Evolutionary conservation across 176 grass and related monocot genomes (phyloP), one percentile per base, ranked within the genome.

Genomic region (Carex littledalei): DNA sequence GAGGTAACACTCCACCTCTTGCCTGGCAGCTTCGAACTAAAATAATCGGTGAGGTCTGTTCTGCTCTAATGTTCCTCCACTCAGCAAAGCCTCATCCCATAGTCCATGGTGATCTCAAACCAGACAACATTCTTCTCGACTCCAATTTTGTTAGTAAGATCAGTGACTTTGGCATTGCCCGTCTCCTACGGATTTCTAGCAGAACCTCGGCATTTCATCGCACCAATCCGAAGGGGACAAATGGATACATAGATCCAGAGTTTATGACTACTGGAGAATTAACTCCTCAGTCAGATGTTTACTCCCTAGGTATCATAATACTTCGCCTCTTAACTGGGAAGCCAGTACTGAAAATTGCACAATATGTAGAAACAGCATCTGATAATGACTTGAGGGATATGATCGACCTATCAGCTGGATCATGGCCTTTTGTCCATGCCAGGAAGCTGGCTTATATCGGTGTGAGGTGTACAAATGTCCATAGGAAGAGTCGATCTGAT

Each of bases 101-200:
- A 0, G 89, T 94, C 65, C 89, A 94, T 50, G 92, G 89, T 53
- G 87, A 94, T 32, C 78, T 91, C 21, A 94, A 91, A 83, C 89
- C 92, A 2, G 83, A 55, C 8, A 94, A 91, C 35, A 94, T 94
- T 67, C 89, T 94, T 60, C 89, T 94, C 14, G 92, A 91, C 84
- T 84, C 78, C 56, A 89, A 94, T 72, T 86, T 86, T 65, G 78
- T 86, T 20, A 94, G 89, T 49, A 94, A 91, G 82, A 71, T 89
- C 41, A 70, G 87, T 26, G 89, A 91, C 64, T 91, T 94, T 6
- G 89, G 92, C 55, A 81, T 89, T 54, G 83, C 86, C 67, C 78
- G 78, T 11, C 78, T 91, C 65, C 86, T 93, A 53, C 17, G 32
- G 8, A 58, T 79, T 6, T 88, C 87, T 59, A 85, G 61, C 60